Percentiles rank a stretch among this genome's conserved stretches.
Conservation (phyloP, 306 rosid genomes). For the Cucurbita argyrosperma region DNA sequence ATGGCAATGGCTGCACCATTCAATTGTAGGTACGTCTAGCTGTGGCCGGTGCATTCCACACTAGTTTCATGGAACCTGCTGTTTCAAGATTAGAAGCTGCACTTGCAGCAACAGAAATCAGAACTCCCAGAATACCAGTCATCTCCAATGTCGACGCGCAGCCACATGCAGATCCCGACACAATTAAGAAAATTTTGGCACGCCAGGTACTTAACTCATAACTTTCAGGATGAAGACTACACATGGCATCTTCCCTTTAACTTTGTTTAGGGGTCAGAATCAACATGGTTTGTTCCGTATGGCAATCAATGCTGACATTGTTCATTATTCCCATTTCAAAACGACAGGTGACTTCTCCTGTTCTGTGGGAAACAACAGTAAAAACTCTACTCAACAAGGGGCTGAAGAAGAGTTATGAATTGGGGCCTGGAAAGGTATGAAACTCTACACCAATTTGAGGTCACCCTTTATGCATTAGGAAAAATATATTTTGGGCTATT, state of each 20-base stretch:
- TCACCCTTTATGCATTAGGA: neutral
- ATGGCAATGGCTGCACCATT: neutral
- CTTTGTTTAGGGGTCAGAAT: neutral
- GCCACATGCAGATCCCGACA: slow-evolving; percentile 77
- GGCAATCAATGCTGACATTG: neutral
- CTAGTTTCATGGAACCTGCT: slow-evolving; percentile 92
- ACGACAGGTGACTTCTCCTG: slow-evolving; percentile 91
- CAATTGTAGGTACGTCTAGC: slow-evolving; percentile 66
- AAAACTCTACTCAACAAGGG: slow-evolving; percentile 70
- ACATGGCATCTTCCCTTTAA: neutral
- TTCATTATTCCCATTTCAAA: neutral
- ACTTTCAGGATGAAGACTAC: neutral
- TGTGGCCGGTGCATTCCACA: slow-evolving; percentile 97
- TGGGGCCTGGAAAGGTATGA: slow-evolving; percentile 95
- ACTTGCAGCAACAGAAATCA: slow-evolving; percentile 62
- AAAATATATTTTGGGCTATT: neutral
- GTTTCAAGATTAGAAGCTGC: slow-evolving; percentile 94
- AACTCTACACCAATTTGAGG: neutral
- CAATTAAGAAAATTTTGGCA: slow-evolving; percentile 72
- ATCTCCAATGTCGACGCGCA: slow-evolving; percentile 86
- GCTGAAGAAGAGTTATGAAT: slow-evolving; percentile 73
- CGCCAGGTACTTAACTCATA: slow-evolving; percentile 46
- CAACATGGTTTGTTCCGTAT: neutral
- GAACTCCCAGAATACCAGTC: slow-evolving; percentile 80
- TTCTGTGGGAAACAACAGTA: slow-evolving; percentile 95